phyloP scores from a whole-genome alignment of 345 rosid genomes.

The Brassica juncea region DNA sequence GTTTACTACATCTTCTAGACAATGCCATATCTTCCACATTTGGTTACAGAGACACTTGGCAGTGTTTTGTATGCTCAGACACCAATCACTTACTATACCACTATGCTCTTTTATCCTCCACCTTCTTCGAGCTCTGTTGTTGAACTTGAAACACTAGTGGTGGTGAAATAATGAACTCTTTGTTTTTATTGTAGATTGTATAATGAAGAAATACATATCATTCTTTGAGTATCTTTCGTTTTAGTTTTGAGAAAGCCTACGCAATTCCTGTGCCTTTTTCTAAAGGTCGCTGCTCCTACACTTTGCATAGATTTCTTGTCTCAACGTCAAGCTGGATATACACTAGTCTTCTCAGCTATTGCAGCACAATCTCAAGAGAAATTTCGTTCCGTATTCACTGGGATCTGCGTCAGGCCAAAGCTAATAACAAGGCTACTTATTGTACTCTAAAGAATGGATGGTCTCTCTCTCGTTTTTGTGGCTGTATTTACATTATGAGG shows the following conservation, averaged over 20 bases:
- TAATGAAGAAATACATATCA: neutral
- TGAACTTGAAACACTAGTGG: slow-evolving; percentile 19
- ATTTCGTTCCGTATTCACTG: no score
- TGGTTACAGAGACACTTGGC: slow-evolving; percentile 31
- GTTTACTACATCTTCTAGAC: slow-evolving; percentile 28
- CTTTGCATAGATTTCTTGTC: neutral
- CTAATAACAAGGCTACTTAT: no score
- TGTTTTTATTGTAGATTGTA: neutral
- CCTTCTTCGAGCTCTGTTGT: slow-evolving; percentile 6
- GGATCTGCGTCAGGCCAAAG: no score
- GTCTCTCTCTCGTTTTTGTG: no score
- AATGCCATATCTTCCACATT: slow-evolving; percentile 30
- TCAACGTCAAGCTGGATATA: no score
- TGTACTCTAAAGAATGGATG: no score
- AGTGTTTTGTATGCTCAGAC: slow-evolving; percentile 54
- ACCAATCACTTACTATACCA: slow-evolving; percentile 36
- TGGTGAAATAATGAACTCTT: neutral
- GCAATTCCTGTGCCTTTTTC: neutral
- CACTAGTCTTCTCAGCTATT: no score
- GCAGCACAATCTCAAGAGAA: no score
- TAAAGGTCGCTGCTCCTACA: neutral
- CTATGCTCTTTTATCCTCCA: neutral
- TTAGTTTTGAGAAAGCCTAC: slow-evolving; percentile 6
- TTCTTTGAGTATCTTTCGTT: neutral
- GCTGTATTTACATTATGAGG: no score